phyloP scores from a whole-genome alignment of 805 yeast genomes.

The Metschnikowia orientalis region DNA sequence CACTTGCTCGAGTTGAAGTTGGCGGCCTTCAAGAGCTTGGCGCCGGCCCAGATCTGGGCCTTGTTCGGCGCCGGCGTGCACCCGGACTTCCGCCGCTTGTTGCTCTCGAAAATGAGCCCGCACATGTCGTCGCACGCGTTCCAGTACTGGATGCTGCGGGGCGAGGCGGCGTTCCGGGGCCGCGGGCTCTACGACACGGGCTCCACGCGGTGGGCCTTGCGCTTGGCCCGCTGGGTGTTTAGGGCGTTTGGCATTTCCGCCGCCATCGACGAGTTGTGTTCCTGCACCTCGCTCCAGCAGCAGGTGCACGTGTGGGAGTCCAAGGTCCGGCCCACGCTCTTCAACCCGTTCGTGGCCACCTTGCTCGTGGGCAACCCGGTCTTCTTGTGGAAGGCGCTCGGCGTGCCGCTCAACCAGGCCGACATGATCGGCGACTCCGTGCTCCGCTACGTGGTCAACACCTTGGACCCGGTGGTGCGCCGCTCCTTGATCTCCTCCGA shows the following conservation, averaged over 20 bases:
- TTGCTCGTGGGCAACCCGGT: slow-evolving; percentile 74
- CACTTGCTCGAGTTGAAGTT: slow-evolving; percentile 75
- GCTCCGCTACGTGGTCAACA: slow-evolving; percentile 66
- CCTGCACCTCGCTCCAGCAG: slow-evolving; percentile 53
- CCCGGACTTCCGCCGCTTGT: slow-evolving; percentile 30
- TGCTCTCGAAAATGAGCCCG: slow-evolving; percentile 55
- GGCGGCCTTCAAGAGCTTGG: slow-evolving; percentile 56
- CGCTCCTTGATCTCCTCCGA: slow-evolving; percentile 62
- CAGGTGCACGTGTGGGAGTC: slow-evolving; percentile 63
- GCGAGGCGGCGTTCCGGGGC: slow-evolving; percentile 56
- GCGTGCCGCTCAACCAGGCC: slow-evolving; percentile 86
- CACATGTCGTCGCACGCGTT: slow-evolving; percentile 75
- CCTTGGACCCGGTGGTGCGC: slow-evolving; percentile 69
- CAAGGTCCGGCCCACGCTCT: slow-evolving; percentile 61
- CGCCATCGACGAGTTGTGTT: slow-evolving; percentile 53
- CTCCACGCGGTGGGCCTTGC: slow-evolving; percentile 79
- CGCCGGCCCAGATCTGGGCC: slow-evolving; percentile 62
- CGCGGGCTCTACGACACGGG: slow-evolving; percentile 77
- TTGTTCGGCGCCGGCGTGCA: slow-evolving; percentile 74
- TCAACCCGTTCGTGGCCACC: slow-evolving; percentile 65
- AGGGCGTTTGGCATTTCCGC: slow-evolving; percentile 47
- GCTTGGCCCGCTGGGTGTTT: slow-evolving; percentile 62
- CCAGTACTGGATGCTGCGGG: slow-evolving; percentile 73
- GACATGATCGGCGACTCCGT: slow-evolving; percentile 72
- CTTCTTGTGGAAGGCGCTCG: slow-evolving; percentile 84